A percentile compares a stretch with the other conserved stretches of the same genome.
Conservation (phyloP, 495 filamentous ascomycete species). For the Apodospora peruviana region DNA sequence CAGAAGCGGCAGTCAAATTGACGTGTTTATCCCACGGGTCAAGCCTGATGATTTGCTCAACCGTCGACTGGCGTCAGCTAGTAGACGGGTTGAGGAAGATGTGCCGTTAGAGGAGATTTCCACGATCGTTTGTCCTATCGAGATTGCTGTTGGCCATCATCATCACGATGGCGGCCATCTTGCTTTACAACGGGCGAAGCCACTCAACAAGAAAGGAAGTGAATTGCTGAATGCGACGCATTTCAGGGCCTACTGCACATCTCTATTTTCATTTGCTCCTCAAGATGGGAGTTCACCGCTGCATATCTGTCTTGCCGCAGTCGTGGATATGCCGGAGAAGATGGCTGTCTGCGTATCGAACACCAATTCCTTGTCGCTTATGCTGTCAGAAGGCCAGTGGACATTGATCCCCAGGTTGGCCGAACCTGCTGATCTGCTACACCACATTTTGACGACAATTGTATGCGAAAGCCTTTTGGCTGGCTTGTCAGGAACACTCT, state of each 20-base stretch:
- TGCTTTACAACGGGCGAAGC: background rate
- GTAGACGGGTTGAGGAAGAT: background rate
- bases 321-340: background rate
- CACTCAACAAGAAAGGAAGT: background rate
- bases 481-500: background rate
- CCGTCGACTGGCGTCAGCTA: background rate
- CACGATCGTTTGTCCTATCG: background rate
- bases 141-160: background rate
- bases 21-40: background rate
- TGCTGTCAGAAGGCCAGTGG: background rate
- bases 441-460: background rate
- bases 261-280: background rate
- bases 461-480: background rate
- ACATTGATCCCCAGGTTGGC: background rate
- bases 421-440: background rate
- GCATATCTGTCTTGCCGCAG: background rate
- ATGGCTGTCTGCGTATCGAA: background rate
- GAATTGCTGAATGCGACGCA: background rate
- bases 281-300: background rate
- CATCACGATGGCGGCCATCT: background rate
- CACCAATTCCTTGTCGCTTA: background rate
- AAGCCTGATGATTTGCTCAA: background rate
- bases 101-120: background rate
- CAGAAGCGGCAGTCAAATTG: background rate
- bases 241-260: background rate